Conservation (phyloP, 305 asterid genomes). For the Solanum aculeatissimum region DNA sequence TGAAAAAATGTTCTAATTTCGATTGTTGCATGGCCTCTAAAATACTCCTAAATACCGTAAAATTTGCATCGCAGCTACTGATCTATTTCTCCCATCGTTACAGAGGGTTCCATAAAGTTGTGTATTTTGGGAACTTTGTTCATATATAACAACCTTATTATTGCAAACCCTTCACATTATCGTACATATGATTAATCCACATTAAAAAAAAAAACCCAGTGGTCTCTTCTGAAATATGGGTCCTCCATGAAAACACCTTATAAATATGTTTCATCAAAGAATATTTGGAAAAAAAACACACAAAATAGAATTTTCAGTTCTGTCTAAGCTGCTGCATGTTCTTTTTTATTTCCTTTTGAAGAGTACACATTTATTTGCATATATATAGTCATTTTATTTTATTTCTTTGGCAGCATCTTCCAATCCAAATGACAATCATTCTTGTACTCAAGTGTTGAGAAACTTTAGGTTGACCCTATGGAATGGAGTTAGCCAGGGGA, state of each 20-base stretch:
- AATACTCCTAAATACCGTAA: no score
- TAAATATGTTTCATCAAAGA: not conserved
- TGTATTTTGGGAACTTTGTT: not conserved
- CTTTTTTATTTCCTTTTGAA: not conserved
- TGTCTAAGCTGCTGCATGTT: not conserved
- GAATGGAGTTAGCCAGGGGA: not conserved
- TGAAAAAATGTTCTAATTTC: no score
- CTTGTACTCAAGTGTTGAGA: not conserved
- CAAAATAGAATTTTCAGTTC: not conserved
- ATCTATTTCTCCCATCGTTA: no score
- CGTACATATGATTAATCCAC: not conserved
- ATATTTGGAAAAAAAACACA: not conserved
- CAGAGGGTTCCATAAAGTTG: no score
- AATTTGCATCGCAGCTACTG: no score
- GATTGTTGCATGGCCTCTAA: no score
- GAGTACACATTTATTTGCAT: not conserved
- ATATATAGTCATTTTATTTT: not conserved
- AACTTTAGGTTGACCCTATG: constrained; percentile 3
- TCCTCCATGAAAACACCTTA: not conserved
- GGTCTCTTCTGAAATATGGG: not conserved
- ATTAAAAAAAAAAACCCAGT: no score
- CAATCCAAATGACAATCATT: not conserved
- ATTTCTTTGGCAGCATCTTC: not conserved
- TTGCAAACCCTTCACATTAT: not conserved
- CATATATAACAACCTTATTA: not conserved